Evolutionary conservation across 2,329 filamentous ascomycete genomes (phyloP).

Genomic region (Geosmithia flava): DNA sequence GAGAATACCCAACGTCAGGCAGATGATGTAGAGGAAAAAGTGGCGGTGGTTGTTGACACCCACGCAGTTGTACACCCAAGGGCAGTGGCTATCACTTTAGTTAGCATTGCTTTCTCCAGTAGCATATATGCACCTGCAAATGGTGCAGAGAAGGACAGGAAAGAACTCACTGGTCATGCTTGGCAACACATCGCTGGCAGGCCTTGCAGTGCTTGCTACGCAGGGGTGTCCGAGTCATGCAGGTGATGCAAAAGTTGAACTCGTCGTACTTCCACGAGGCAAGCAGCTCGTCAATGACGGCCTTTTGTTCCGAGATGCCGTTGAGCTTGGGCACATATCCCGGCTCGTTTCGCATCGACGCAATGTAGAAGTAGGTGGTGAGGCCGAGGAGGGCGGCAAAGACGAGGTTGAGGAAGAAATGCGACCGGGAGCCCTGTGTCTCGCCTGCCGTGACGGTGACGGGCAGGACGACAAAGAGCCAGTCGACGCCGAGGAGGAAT

Average conservation of each 20-base stretch:
- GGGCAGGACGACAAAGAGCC: conserved; percentile 59
- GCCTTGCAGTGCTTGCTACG: conserved; percentile 92
- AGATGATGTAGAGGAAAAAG: conserved; percentile 83
- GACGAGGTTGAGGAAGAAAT: conserved; percentile 65
- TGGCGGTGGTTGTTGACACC: conserved; percentile 93
- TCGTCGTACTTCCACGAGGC: conserved; percentile 85
- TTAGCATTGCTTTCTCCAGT: conserved; percentile 1
- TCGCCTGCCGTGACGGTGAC: conserved; percentile 16
- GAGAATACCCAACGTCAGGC: conserved; percentile 62
- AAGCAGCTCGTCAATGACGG: conserved; percentile 78
- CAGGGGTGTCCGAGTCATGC: conserved; percentile 87
- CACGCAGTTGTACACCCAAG: conserved; percentile 95
- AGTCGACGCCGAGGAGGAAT: conserved; percentile 69
- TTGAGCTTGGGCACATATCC: conserved; percentile 87
- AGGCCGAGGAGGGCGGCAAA: conserved; percentile 55
- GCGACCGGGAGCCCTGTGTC: conserved; percentile 16
- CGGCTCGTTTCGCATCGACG: conserved; percentile 78
- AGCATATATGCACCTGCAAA: no score
- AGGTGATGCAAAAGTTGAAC: conserved; percentile 82
- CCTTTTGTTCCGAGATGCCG: conserved; percentile 81
- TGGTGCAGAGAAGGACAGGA: no score
- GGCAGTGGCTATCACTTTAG: conserved; percentile 66
- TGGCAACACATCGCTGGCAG: conserved; percentile 85
- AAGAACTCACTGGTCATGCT: conserved; percentile 82
- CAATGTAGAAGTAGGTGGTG: conserved; percentile 76